Evolutionary conservation across 805 yeast genomes (phyloP).

Genomic region (Pichia deserticola): DNA sequence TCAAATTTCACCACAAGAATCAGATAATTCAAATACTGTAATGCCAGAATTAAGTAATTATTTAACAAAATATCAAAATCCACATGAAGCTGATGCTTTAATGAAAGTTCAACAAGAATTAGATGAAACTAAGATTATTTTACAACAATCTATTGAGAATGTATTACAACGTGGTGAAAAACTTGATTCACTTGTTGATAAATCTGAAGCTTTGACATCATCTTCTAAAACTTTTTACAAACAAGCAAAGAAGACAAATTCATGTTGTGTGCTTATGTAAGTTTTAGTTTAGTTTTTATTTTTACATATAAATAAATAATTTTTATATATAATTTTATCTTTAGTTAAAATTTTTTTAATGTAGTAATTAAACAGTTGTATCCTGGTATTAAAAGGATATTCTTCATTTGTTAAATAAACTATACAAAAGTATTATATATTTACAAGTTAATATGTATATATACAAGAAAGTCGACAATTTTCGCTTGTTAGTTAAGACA

Average conservation of each 20-base stretch:
- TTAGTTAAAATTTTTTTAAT: too few species aligned
- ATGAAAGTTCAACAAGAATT: conserved; percentile 97
- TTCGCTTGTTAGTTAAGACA: too few species aligned
- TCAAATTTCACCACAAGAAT: conserved; percentile 26
- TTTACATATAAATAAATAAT: too few species aligned
- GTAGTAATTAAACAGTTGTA: too few species aligned
- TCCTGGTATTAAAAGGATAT: too few species aligned
- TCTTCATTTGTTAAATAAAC: too few species aligned
- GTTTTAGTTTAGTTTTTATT: too few species aligned
- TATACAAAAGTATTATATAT: too few species aligned
- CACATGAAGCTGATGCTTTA: conserved; percentile 92
- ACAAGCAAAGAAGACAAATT: conserved; percentile 91
- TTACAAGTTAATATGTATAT: too few species aligned
- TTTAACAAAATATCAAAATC: conserved; percentile 86
- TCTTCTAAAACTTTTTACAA: conserved; percentile 92
- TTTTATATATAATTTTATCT: too few species aligned
- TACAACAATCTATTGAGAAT: conserved; percentile 91
- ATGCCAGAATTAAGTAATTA: conserved; percentile 48
- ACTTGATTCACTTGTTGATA: conserved; percentile 87
- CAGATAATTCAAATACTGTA: conserved; percentile 48
- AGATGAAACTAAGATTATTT: conserved; percentile 93
- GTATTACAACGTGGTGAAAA: conserved; percentile 96
- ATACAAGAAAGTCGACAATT: too few species aligned
- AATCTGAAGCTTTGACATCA: conserved; percentile 84
- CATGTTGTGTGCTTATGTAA: conserved; percentile 76